Evolutionary conservation across 148 eudicot genomes (phyloP), one percentile per base, ranked within the genome.

Genomic region (Amaranthus palmeri): DNA sequence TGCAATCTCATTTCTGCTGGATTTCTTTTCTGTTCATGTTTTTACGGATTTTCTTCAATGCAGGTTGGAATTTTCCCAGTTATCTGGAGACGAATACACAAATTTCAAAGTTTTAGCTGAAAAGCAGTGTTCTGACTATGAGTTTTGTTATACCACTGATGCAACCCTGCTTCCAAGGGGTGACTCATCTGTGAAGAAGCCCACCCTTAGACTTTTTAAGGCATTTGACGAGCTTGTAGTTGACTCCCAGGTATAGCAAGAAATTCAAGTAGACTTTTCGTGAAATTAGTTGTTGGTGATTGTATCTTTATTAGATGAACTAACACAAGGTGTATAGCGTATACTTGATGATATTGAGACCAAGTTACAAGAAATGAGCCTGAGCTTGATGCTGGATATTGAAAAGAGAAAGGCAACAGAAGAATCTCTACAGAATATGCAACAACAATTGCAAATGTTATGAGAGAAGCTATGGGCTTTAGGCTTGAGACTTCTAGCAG

Each of bases 221-320:
- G 97, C 97, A 42, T 96, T 96, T 79, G 96, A 96, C 68, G 97
- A 96, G 71, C 90, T 86, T 13, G 79, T 88, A 56, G 92, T 87
- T 55, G 97, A 96, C 82, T 84, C 72, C 48, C 81, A 88, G 83
- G 98, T 90, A 83, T 66, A 55, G 15, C 65, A 6, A 45, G 41
- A 14, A 15, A 49, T 41, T 72, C 64, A 4, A 48, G 47, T 61
- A 13, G 41, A 9, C 41, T 54, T 45, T 44, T 46, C 40, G 44
- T 17, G 6, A 54, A 9, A 4, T 11, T 36, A 4, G 15, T 8
- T 25, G 49, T 10, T 13, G 68, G 7, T 13, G 0, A 6, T 36
- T 3, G 7, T 45, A 45, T 25, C 61, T 25, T 72, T 64, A 10
- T 62, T 40, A 52, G 15, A 78, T 36, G 3, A 48, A 46, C 48